Evolutionary conservation across 2,329 filamentous ascomycete genomes (phyloP).

Genomic region (Dactylellina drechsleri): DNA sequence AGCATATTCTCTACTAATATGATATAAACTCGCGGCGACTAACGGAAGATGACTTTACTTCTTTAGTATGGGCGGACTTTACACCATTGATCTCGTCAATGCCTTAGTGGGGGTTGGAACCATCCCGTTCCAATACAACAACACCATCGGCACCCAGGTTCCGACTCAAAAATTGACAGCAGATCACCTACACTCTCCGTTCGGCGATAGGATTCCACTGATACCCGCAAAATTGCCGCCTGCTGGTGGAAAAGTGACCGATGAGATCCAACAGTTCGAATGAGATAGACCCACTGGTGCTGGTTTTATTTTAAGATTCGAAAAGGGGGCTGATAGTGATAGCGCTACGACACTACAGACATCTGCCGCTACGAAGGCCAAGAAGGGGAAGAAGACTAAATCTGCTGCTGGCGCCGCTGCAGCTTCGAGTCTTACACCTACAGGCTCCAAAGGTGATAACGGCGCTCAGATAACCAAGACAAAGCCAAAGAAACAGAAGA

Average conservation of each 20-base stretch:
- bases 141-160: background rate
- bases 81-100: background rate
- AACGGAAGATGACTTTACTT: background rate
- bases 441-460: background rate
- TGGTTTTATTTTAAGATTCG: background rate
- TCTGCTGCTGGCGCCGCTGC: background rate
- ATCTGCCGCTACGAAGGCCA: background rate
- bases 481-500: background rate
- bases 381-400: constrained; percentile 1
- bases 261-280: background rate
- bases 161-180: background rate
- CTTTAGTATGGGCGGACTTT: background rate
- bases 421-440: background rate
- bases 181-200: background rate
- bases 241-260: background rate
- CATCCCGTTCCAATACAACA: background rate
- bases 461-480: background rate
- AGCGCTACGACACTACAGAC: background rate
- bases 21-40: background rate
- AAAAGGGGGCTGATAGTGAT: background rate
- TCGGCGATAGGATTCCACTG: background rate
- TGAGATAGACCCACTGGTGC: background rate
- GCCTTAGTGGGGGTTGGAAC: background rate
- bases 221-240: background rate
- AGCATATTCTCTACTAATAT: background rate